Conservation (phyloP, 495 filamentous ascomycete genomes). For the Chaetomium fimeti region DNA sequence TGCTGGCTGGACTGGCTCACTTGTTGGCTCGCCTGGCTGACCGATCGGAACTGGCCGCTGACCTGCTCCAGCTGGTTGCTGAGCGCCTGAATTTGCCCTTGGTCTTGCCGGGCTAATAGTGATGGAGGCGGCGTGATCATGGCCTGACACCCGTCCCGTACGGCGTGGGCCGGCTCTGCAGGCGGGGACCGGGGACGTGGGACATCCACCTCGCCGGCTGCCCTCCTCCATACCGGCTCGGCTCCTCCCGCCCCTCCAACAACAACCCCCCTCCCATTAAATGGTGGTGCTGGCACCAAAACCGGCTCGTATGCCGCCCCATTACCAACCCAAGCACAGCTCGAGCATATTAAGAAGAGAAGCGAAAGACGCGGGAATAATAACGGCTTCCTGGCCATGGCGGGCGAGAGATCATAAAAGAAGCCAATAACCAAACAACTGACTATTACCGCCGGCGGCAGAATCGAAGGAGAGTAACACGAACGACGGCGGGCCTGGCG, state of each 20-base stretch:
- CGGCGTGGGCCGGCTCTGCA: slow-evolving; percentile 18
- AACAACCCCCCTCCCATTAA: slow-evolving; percentile 2
- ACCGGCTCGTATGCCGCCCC: background rate
- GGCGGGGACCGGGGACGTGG: slow-evolving; percentile 6
- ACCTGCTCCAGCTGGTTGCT: slow-evolving; percentile 38
- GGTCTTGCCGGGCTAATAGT: slow-evolving; percentile 36
- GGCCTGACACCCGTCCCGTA: slow-evolving; percentile 18
- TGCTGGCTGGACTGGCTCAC: slow-evolving; percentile 42
- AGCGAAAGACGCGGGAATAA: slow-evolving; percentile 20
- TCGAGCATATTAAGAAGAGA: slow-evolving; percentile 27
- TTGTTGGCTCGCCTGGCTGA: slow-evolving; percentile 42
- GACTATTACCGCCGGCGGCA: slow-evolving; percentile 33
- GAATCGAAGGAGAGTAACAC: slow-evolving; percentile 25
- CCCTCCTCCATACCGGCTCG: slow-evolving; percentile 12
- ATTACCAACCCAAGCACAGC: slow-evolving; percentile 27
- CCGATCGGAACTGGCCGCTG: slow-evolving; percentile 31
- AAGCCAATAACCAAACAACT: slow-evolving; percentile 10
- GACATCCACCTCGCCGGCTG: background rate
- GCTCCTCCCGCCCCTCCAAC: slow-evolving; percentile 7
- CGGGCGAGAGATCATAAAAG: slow-evolving; percentile 5
- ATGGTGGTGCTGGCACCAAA: slow-evolving; percentile 2
- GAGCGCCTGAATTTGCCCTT: slow-evolving; percentile 44
- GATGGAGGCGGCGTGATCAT: slow-evolving; percentile 28
- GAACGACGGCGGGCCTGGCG: slow-evolving; percentile 25
- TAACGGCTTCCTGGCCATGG: slow-evolving; percentile 23